A percentile compares a stretch with the other conserved stretches of the same genome.
Evolutionary conservation across 2,329 filamentous ascomycete species (phyloP).

Genomic region (Pseudogymnoascus sp.): DNA sequence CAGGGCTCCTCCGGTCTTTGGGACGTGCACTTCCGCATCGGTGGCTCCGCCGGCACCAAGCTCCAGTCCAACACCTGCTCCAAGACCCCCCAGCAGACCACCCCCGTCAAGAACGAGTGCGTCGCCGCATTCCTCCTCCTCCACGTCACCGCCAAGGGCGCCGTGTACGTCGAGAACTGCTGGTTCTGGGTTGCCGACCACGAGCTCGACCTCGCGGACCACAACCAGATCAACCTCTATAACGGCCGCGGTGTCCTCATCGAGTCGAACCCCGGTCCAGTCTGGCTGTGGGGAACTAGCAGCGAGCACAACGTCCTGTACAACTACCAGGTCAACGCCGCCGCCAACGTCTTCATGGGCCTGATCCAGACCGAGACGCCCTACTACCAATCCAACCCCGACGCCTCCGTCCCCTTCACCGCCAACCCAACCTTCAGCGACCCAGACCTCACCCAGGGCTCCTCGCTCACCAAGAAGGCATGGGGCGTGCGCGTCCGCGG

Average conservation of each 20-base stretch:
- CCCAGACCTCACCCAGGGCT: conserved; percentile 57
- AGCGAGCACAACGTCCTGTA: conserved; percentile 60
- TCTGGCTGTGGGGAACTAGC: conserved; percentile 76
- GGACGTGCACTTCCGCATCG: conserved; percentile 94
- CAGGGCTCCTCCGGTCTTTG: conserved; percentile 74
- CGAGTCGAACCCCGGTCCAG: conserved; percentile 63
- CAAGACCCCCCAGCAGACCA: conserved; percentile 61
- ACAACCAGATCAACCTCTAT: conserved; percentile 78
- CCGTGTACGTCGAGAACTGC: conserved; percentile 76
- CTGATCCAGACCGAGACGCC: conserved; percentile 86
- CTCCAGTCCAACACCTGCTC: conserved; percentile 72
- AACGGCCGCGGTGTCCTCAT: conserved; percentile 77
- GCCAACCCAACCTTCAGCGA: conserved; percentile 52
- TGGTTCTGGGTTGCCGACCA: conserved; percentile 92
- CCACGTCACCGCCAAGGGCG: conserved; percentile 54
- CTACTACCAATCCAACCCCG: conserved; percentile 78
- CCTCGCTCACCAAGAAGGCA: conserved; percentile 48
- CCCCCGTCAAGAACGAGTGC: conserved; percentile 58
- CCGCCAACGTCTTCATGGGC: conserved; percentile 72
- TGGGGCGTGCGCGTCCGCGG: conserved; percentile 67
- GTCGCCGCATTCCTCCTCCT: conserved; percentile 65
- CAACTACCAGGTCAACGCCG: conserved; percentile 78
- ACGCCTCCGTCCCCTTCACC: conserved; percentile 58
- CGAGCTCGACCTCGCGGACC: conserved; percentile 67
- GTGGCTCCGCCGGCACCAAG: conserved; percentile 74